Percentiles rank a stretch among this genome's conserved stretches.
These are phyloP conservation scores for Barnettozyma sucrosica DNA, from an alignment of 805 yeast genomes.

Conservation along the genomic window DNA sequence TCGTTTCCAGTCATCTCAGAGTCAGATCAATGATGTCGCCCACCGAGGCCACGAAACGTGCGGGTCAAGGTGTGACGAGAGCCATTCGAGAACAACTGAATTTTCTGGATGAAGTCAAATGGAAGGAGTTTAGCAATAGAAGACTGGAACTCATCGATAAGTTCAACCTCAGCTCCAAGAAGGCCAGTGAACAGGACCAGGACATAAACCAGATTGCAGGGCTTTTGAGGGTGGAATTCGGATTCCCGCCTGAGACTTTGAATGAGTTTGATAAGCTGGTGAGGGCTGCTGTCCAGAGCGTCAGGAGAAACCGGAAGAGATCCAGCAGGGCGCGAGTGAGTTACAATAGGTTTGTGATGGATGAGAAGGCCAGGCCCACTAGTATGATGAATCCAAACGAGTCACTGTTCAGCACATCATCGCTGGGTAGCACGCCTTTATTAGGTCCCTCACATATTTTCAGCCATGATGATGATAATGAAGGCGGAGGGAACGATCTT, in stretches of 20 bases:
- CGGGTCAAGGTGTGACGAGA: slow-evolving; percentile 35
- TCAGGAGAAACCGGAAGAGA: slow-evolving; percentile 78
- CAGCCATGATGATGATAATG: not conserved
- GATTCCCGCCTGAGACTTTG: slow-evolving; percentile 50
- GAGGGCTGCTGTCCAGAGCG: slow-evolving; percentile 90
- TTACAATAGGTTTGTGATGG: slow-evolving; percentile 19
- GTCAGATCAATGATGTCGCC: not conserved
- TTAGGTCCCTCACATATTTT: not conserved
- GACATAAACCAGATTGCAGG: slow-evolving; percentile 76
- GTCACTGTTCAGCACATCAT: not conserved
- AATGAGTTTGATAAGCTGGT: slow-evolving; percentile 85
- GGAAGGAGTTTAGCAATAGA: slow-evolving; percentile 91
- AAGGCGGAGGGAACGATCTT: not conserved
- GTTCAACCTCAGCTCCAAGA: slow-evolving; percentile 49
- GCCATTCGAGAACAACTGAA: slow-evolving; percentile 46
- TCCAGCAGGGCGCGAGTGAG: slow-evolving; percentile 29
- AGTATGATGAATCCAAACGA: not conserved
- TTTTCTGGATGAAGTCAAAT: slow-evolving; percentile 73
- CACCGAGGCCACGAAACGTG: not conserved
- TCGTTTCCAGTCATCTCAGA: not conserved
- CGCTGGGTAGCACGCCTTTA: not conserved
- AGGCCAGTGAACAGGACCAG: slow-evolving; percentile 90
- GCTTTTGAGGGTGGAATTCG: slow-evolving; percentile 70
- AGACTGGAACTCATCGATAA: slow-evolving; percentile 84
- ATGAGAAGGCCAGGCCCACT: slow-evolving; percentile 8